These are phyloP conservation scores for Reutealis trisperma DNA, from an alignment of 345 rosid species.

Conservation along the genomic window DNA sequence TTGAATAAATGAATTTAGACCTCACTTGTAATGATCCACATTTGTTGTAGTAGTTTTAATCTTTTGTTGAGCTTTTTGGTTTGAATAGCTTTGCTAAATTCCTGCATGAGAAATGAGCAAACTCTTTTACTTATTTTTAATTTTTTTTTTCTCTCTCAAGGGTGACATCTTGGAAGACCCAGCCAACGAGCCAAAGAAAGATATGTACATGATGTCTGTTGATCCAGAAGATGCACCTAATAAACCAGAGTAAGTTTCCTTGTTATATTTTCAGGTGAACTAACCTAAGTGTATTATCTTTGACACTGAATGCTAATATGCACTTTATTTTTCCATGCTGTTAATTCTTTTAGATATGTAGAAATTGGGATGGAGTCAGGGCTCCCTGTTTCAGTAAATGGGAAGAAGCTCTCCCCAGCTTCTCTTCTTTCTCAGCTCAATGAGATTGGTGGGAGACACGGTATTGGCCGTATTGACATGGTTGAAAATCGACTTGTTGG, in stretches of 20 bases:
- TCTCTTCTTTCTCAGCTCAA: constrained; percentile 69
- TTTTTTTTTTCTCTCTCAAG: constrained; percentile 33
- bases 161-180: constrained; percentile 98
- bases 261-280: neutral
- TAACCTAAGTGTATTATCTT: neutral
- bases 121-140: neutral
- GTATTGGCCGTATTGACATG: constrained; percentile 85
- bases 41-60: neutral
- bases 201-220: constrained; percentile 93
- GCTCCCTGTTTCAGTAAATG: constrained; percentile 70
- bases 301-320: too few relatives aligned
- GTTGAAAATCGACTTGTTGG: constrained; percentile 95
- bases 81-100: neutral
- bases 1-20: neutral
- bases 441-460: constrained; percentile 77
- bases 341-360: constrained; percentile 48
- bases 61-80: constrained; percentile 4
- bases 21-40: neutral
- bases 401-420: constrained; percentile 71
- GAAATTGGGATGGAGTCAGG: constrained; percentile 76
- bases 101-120: neutral
- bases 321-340: neutral
- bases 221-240: constrained; percentile 91
- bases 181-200: constrained; percentile 81
- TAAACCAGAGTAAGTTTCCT: constrained; percentile 61